These are phyloP conservation scores for Metschnikowia orientalis DNA, from an alignment of 805 yeast genomes.

Conservation along the genomic window DNA sequence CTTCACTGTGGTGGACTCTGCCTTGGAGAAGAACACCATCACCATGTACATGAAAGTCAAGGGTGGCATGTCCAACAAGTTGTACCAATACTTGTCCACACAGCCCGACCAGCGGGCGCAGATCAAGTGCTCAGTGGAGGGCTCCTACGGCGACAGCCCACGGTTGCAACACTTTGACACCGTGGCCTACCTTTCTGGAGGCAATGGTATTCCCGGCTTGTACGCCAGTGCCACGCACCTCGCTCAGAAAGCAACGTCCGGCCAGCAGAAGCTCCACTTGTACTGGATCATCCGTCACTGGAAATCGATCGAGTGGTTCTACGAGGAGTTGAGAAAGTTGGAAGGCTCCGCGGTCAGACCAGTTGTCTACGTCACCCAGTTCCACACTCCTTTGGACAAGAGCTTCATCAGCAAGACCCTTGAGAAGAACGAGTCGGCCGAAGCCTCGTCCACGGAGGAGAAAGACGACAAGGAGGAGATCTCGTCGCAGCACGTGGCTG, in stretches of 20 bases:
- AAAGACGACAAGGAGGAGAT: conserved; percentile 8
- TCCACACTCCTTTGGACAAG: conserved; percentile 17
- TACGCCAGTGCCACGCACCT: conserved; percentile 39
- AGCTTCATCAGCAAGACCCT: conserved; percentile 12
- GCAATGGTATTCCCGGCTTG: conserved; percentile 60
- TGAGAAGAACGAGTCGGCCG: conserved; percentile 3
- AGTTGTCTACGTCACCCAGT: conserved; percentile 29
- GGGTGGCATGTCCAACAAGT: conserved; percentile 51
- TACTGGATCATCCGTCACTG: conserved; percentile 40
- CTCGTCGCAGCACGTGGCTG: conserved; percentile 9
- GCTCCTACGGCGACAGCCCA: conserved; percentile 52
- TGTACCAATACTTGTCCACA: conserved; percentile 29
- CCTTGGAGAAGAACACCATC: conserved; percentile 36
- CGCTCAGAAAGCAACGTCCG: conserved; percentile 11
- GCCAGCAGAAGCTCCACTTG: conserved; percentile 21
- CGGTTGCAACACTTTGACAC: conserved; percentile 47
- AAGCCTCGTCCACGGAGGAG: conserved; percentile 6
- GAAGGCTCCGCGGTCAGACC: conserved; percentile 32
- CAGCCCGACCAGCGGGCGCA: conserved; percentile 29
- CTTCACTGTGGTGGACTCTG: conserved; percentile 52
- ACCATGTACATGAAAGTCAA: conserved; percentile 47
- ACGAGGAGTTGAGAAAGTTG: conserved; percentile 32
- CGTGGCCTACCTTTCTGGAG: conserved; percentile 56
- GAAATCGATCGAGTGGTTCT: conserved; percentile 38
- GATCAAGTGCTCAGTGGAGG: conserved; percentile 50